Evolutionary conservation across 73 alveolate species (phyloP).

Genomic region (Paramecium primaurelia): DNA sequence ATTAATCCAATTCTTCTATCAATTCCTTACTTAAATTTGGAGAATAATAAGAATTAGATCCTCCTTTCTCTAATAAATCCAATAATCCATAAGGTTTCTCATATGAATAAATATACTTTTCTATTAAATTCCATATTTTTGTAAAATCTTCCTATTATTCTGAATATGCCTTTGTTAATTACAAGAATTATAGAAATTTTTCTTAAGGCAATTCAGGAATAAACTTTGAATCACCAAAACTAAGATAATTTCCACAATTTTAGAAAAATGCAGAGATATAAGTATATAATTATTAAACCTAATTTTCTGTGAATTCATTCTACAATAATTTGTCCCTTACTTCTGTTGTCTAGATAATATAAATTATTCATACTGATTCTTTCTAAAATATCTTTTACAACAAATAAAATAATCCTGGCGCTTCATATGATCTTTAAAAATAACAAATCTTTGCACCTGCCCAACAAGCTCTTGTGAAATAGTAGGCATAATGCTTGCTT

Average conservation of each 20-base stretch:
- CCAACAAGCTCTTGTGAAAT: conserved; percentile 92
- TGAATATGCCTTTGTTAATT: conserved; percentile 43
- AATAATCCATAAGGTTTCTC: conserved; percentile 43
- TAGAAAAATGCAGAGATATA: conserved; percentile 77
- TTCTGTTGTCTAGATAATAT: not conserved
- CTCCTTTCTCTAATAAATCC: conserved; percentile 27
- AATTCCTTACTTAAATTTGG: conserved; percentile 73
- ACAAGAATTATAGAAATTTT: conserved; percentile 48
- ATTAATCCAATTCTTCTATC: conserved; percentile 69
- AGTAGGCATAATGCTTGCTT: conserved; percentile 89
- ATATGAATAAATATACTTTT: conserved; percentile 13
- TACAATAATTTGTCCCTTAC: not conserved
- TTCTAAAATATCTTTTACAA: conserved; percentile 80
- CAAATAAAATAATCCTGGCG: conserved; percentile 93
- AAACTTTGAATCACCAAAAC: conserved; percentile 88
- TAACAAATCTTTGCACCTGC: conserved; percentile 89
- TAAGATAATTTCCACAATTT: conserved; percentile 78
- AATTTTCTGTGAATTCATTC: conserved; percentile 67
- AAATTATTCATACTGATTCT: conserved; percentile 39
- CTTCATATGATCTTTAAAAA: conserved; percentile 90
- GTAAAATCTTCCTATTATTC: conserved; percentile 62
- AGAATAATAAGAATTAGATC: conserved; percentile 73
- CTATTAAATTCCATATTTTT: conserved; percentile 61
- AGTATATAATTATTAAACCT: conserved; percentile 64
- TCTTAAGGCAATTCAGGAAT: conserved; percentile 76